Evolutionary conservation across 495 filamentous ascomycete species (phyloP).

Genomic region (Penicillium waksmanii): DNA sequence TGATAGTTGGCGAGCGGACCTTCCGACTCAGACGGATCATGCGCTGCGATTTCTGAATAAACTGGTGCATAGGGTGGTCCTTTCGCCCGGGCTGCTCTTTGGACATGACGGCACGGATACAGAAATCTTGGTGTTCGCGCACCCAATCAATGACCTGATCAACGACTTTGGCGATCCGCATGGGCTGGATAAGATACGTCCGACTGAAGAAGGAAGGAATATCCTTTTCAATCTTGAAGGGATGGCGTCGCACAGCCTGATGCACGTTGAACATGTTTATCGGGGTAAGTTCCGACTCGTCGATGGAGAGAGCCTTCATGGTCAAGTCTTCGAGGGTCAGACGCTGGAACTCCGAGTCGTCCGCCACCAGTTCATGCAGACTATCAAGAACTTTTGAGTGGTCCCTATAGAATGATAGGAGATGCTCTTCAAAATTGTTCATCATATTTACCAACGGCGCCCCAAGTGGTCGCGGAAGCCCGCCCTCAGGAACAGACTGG

Average conservation of each 20-base stretch:
- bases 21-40: constrained; percentile 70
- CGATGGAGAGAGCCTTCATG: constrained; percentile 48
- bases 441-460: constrained; percentile 40
- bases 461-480: constrained; percentile 44
- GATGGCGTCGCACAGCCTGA: constrained; percentile 48
- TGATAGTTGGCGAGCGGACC: constrained; percentile 59
- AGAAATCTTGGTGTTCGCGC: constrained; percentile 58
- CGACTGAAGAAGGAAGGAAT: constrained; percentile 43
- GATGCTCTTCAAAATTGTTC: constrained; percentile 32
- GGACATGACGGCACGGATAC: constrained; percentile 31
- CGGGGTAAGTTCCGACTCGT: constrained; percentile 47
- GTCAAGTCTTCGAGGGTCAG: constrained; percentile 69
- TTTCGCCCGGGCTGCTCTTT: constrained; percentile 22
- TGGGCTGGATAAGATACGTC: constrained; percentile 54
- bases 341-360: constrained; percentile 50
- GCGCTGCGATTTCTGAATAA: constrained; percentile 65
- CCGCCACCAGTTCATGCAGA: constrained; percentile 49
- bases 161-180: constrained; percentile 45
- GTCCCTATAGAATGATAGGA: constrained; percentile 42
- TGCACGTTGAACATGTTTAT: constrained; percentile 71
- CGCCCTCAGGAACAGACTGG: constrained; percentile 44
- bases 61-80: constrained; percentile 53
- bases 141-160: constrained; percentile 58
- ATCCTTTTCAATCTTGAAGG: constrained; percentile 54
- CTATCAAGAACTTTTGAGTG: constrained; percentile 55